phyloP scores from a whole-genome alignment of 768 basidiomycete species.

The Obba rivulosa region DNA sequence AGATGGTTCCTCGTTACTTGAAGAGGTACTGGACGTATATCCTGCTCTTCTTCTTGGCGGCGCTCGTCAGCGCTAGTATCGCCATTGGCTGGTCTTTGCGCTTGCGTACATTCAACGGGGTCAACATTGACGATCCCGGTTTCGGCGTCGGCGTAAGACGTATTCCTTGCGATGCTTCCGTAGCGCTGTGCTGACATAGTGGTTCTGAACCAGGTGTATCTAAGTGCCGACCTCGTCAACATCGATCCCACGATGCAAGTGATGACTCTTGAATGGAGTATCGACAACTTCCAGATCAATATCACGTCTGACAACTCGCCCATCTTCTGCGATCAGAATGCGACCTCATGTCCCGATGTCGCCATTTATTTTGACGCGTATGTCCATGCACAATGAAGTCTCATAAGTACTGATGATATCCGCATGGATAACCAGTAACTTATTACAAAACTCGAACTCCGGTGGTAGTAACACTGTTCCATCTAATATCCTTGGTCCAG shows the following conservation, averaged over 20 bases:
- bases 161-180: background rate
- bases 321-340: background rate
- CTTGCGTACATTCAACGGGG: constrained; percentile 5
- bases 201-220: constrained; percentile 3
- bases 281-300: background rate
- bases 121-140: constrained; percentile 6
- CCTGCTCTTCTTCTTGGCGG: constrained; percentile 2
- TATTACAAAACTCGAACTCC: constrained; percentile 1
- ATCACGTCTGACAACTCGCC: background rate
- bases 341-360: constrained; percentile 9
- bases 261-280: constrained; percentile 11
- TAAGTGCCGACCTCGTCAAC: constrained; percentile 9
- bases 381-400: background rate
- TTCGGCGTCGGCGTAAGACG: constrained; percentile 4
- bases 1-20: no score
- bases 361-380: constrained; percentile 13
- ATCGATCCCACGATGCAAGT: constrained; percentile 7
- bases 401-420: background rate
- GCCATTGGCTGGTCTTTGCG: constrained; percentile 11
- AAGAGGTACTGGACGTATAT: constrained; percentile 3
- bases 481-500: constrained; percentile 2
- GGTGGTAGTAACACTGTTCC: no score
- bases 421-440: constrained; percentile 1
- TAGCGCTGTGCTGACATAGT: background rate
- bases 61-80: constrained; percentile 6